Percentiles rank a stretch among this genome's conserved stretches.
phyloP scores from a whole-genome alignment of 495 filamentous ascomycete genomes.

The Daldinia grandis region DNA sequence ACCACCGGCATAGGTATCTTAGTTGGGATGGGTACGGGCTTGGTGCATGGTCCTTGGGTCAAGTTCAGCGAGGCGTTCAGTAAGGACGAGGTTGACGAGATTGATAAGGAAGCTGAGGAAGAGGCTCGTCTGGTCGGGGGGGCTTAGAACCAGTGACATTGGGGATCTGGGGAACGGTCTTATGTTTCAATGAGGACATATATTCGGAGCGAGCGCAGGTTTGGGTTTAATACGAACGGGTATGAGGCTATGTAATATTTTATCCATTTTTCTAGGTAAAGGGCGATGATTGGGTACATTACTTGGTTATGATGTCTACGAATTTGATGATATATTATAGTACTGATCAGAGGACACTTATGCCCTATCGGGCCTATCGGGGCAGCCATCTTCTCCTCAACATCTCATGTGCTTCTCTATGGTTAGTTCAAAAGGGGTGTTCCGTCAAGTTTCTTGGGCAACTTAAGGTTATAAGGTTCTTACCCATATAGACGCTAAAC shows the following conservation, averaged over 20 bases:
- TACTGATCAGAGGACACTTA: background rate
- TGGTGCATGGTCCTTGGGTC: conserved; percentile 52
- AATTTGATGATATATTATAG: background rate
- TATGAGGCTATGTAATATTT: background rate
- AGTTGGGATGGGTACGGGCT: conserved; percentile 46
- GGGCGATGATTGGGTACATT: background rate
- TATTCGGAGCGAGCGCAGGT: background rate
- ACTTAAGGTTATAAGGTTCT: background rate
- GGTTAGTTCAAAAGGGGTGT: background rate
- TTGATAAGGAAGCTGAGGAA: conserved; percentile 43
- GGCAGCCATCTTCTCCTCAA: background rate
- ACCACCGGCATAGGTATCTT: conserved; percentile 46
- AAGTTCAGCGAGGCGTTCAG: conserved; percentile 43
- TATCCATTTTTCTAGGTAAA: background rate
- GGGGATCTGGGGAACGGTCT: background rate
- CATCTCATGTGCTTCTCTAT: background rate
- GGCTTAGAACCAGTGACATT: background rate
- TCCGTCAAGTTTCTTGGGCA: background rate
- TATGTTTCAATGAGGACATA: background rate
- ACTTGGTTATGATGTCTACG: background rate
- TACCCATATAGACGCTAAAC: background rate
- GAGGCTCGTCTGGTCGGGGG: conserved; percentile 36
- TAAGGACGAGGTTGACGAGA: conserved; percentile 42
- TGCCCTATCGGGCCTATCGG: too few relatives aligned
- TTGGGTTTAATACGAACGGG: background rate